Evolutionary conservation across 2,329 filamentous ascomycete species (phyloP), one percentile per base, ranked within the genome.

Genomic region (Fusarium penzigii): DNA sequence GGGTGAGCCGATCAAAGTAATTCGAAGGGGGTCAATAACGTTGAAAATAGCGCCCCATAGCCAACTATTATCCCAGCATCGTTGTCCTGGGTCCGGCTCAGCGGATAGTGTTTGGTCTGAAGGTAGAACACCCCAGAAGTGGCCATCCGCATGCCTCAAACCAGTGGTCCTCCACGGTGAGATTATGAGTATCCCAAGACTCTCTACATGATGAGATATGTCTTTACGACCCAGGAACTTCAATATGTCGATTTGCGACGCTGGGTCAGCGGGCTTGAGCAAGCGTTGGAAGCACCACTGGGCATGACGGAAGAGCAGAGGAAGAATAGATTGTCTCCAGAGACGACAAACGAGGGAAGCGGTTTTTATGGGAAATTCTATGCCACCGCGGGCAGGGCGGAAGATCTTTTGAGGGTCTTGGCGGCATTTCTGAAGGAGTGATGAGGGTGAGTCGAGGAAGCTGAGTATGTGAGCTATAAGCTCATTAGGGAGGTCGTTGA

Each of bases 1-100:
- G 0, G 87, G 85, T 7, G 86, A 81, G 1, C 86, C 85, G 43
- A 85, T 68, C 48, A 88, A 71, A 8, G 80, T 81, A 52, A 88
- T 66, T 42, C 76, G 72, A 43, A 74, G 55, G 8, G 81, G 84
- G 55, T 83, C 75, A 32, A 87, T 68, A 16, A 75, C 66, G 6
- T 72, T 67, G 44, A 89, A 81, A 2, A 88, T 56, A 17, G 73
- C 74, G 49, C 73, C 73, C 86, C 82, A 89, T 62, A 82, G 76
- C 67, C 74, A 78, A 53, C 73, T 74, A 36, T 68, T 69, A 29
- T 73, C 62, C 61, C 60, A 62, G 39, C 14, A 42, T 45, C 13
- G 36, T 47, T 2, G 42, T 20, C 8, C 8, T 58, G 47, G 32
- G 9, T 36, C 13, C 32, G 32, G 13, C 4, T 25, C 20, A 36